phyloP scores from a whole-genome alignment of 108 stramenopile genomes.

The Cyclotella kingstonii region DNA sequence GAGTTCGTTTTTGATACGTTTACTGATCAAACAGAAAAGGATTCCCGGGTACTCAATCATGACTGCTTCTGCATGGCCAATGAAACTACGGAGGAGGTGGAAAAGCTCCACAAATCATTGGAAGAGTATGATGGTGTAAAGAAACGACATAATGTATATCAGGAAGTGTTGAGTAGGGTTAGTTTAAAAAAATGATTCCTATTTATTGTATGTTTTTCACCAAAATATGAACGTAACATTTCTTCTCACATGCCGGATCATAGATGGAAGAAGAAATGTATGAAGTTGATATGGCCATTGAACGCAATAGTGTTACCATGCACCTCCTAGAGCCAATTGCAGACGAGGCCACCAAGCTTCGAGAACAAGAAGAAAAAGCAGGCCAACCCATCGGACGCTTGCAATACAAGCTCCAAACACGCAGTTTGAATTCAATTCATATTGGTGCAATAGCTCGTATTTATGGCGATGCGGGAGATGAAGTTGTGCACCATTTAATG shows the following conservation, averaged over 20 bases:
- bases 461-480: conserved; percentile 84
- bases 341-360: conserved; percentile 80
- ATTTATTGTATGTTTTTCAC: not conserved
- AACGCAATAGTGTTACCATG: conserved; percentile 86
- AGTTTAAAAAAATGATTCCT: not conserved
- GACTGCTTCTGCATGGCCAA: conserved; percentile 44
- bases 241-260: conserved; percentile 19
- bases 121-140: conserved; percentile 69
- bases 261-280: conserved; percentile 86
- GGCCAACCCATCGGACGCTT: conserved; percentile 84
- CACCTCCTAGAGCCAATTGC: conserved; percentile 89
- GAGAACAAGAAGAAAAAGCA: conserved; percentile 78
- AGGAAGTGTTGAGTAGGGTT: conserved; percentile 59
- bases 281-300: conserved; percentile 99
- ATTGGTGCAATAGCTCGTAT: conserved; percentile 83
- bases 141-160: conserved; percentile 68
- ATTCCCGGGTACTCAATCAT: conserved; percentile 56
- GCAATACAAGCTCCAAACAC: conserved; percentile 71
- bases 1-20: conserved; percentile 60
- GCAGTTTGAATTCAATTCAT: conserved; percentile 66
- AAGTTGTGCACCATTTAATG: conserved; percentile 91
- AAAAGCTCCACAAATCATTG: conserved; percentile 31
- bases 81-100: conserved; percentile 16
- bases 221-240: not conserved
- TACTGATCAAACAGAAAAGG: conserved; percentile 56